Base-by-base conservation (phyloP, 441 rosid genomes). In the Cnidoscolus chayamansa region DNA sequence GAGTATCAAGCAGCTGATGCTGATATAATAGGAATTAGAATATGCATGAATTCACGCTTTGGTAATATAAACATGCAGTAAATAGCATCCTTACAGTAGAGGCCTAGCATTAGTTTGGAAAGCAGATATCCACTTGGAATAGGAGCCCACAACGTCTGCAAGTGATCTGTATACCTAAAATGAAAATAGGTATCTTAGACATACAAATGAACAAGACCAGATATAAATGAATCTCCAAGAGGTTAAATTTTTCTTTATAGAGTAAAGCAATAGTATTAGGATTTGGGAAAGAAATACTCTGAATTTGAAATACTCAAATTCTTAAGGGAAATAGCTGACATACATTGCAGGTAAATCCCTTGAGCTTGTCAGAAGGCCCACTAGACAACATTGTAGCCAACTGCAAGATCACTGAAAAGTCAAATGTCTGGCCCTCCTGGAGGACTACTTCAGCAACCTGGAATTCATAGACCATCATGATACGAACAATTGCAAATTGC, bases 121-220 rank as follows among this genome's bases (percentile, higher is more conserved):
- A 78, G 86, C 71, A 82, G 94, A 84, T 74, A 94, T 86, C 94
- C 90, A 94, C 85, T 87, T 92, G 70, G 99, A 92, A 84, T 88
- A 94, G 73, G 97, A 94, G 79, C 97, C 99, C 81, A 92, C 80
- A 81, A 90, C 93, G 71, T 94, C 94, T 45, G 99, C 93, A 72
- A 92, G 90, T 63, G 98, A 86, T 82, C 91, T 92, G 86, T 87
- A 88, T 73, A 94, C 98, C 99, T 94, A 85, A 76, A 87, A 81
- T 56, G 74, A 77, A 74, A 79, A 72, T 32, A 66, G 65, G 60
- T 64, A 74, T 76, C 63, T 63, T 57, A 76, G 37, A 57, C 9
- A 35, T 48, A 51, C 65, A 45, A 55, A 70, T 31, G 7, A 76
- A 71, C 35, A 69, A 74, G 71, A 76, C 35, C 71, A 74, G 71